These are phyloP conservation scores for Petrea volubilis DNA, from an alignment of 257 asterid genomes.

Conservation along the genomic window DNA sequence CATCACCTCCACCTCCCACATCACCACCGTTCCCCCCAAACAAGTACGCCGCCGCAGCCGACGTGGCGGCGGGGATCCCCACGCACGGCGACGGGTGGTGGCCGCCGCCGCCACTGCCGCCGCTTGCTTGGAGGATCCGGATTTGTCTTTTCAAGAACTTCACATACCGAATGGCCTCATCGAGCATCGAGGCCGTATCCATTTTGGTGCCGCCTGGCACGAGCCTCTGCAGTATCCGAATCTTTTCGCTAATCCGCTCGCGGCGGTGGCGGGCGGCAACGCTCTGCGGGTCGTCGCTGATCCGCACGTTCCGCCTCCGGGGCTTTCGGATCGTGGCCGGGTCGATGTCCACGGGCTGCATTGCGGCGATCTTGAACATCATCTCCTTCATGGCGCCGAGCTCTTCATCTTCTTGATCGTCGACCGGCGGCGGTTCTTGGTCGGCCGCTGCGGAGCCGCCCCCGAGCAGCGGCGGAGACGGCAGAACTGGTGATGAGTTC, in stretches of 20 bases:
- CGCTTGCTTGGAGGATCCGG: constrained; percentile 50
- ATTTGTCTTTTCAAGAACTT: constrained; percentile 82
- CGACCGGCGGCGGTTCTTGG: too few relatives aligned
- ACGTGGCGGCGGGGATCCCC: constrained; percentile 13
- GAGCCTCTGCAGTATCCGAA: constrained; percentile 71
- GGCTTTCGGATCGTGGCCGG: constrained; percentile 74
- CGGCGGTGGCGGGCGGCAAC: constrained; percentile 92
- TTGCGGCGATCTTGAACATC: constrained; percentile 92
- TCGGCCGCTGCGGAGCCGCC: too few relatives aligned
- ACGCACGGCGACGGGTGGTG: constrained; percentile 20
- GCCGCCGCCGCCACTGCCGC: background rate
- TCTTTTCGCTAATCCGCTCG: constrained; percentile 81
- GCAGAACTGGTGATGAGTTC: background rate
- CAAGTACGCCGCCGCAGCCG: constrained; percentile 12
- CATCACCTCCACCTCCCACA: constrained; percentile 15
- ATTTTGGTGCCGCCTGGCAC: constrained; percentile 89
- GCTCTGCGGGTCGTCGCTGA: constrained; percentile 92
- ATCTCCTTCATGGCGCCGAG: constrained; percentile 85
- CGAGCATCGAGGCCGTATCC: constrained; percentile 94
- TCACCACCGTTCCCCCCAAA: constrained; percentile 30
- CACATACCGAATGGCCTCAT: constrained; percentile 85
- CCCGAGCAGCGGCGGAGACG: background rate
- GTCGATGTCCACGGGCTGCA: constrained; percentile 94
- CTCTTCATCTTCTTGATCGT: constrained; percentile 52
- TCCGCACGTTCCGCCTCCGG: constrained; percentile 66